Evolutionary conservation across 1,284 basidiomycete species (phyloP).

Genomic region (Heliocybe sulcata): DNA sequence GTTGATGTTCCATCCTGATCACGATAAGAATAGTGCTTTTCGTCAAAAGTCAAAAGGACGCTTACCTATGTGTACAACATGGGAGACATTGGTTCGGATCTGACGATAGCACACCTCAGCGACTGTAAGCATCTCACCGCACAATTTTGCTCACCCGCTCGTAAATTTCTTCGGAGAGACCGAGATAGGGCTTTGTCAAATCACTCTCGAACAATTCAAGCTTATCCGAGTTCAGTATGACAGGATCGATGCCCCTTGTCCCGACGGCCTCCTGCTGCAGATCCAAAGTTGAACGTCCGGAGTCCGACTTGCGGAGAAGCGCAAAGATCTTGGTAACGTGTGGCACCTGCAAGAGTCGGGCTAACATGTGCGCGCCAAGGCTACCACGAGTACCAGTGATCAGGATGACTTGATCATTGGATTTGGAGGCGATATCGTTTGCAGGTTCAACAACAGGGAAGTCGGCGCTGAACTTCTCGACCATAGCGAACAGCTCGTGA

Average conservation of each 20-base stretch:
- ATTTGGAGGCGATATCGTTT: neutral
- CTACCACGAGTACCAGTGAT: slow-evolving; percentile 18
- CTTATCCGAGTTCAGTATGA: slow-evolving; percentile 20
- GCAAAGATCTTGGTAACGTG: slow-evolving; percentile 21
- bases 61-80: slow-evolving; percentile 19
- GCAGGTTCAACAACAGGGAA: neutral
- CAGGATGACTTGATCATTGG: slow-evolving; percentile 6
- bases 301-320: slow-evolving; percentile 18
- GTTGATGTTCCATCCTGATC: slow-evolving; percentile 17
- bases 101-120: neutral
- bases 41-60: neutral
- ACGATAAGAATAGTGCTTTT: neutral
- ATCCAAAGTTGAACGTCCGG: slow-evolving; percentile 9
- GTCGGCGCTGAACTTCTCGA: neutral
- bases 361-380: slow-evolving; percentile 12
- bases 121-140: neutral
- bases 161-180: slow-evolving; percentile 15
- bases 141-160: slow-evolving; percentile 11
- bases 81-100: slow-evolving; percentile 16
- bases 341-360: slow-evolving; percentile 13
- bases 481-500: neutral
- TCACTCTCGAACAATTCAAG: slow-evolving; percentile 22
- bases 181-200: slow-evolving; percentile 15
- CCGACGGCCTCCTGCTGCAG: slow-evolving; percentile 22
- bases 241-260: slow-evolving; percentile 21